Evolutionary conservation across 805 yeast species (phyloP), one percentile per base, ranked within the genome.

Genomic region (Sungouiella thailandica): DNA sequence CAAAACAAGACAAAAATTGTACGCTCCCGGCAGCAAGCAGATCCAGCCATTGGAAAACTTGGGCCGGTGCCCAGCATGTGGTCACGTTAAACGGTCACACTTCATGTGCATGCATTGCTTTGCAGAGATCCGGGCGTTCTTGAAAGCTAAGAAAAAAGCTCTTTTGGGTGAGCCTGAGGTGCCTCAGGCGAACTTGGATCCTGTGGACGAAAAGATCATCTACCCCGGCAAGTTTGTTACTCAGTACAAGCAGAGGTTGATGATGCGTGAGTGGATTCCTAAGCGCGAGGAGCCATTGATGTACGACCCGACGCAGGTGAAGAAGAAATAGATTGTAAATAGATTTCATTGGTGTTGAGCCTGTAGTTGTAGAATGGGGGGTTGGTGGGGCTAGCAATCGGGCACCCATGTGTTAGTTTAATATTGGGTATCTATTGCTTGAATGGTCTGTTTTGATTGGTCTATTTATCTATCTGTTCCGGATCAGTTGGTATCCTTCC

Each of bases 21-120:
- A 85, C 45, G 88, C 87, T 6, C 86, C 90, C 4, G 94, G 85
- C 8, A 72, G 77, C 37, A 90, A 87, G 57, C 93, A 88, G 48
- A 66, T 85, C 46, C 78, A 84, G 56, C 79, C 80, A 32, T 70
- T 84, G 44, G 74, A 79, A 36, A 81, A 85, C 54, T 67, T 93
- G 51, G 86, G 83, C 42, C 76, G 95, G 57, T 90, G 98, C 57
- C 97, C 97, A 3, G 82, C 96, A 0, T 90, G 98, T 65, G 98
- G 98, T 28, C 82, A 84, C 42, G 82, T 77, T 49, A 93, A 90
- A 63, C 74, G 96, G 53, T 78, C 93, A 2, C 95, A 93, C 59
- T 79, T 88, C 37, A 69, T 90, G 49, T 90, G 98, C 62, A 86
- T 87, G 94, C 76, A 83, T 52, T 90, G 98, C 65, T 89, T 86